Conservation (phyloP, 495 filamentous ascomycete genomes). For the Penicilliopsis zonata region DNA sequence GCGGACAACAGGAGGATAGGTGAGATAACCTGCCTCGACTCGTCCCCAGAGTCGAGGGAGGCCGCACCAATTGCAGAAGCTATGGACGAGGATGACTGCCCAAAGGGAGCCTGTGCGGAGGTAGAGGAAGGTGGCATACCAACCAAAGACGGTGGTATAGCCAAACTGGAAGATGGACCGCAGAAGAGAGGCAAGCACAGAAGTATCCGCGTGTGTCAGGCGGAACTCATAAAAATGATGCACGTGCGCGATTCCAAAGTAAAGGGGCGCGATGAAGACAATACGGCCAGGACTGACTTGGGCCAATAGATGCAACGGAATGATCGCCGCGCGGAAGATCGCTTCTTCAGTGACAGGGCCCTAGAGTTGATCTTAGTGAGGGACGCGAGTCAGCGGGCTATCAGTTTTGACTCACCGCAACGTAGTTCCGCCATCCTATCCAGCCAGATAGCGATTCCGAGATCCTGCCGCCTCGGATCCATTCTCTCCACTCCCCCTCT, state of each 20-base stretch:
- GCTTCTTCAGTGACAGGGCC: conserved; percentile 87
- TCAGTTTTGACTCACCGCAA: conserved; percentile 37
- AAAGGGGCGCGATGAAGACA: conserved; percentile 70
- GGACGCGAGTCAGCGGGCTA: not conserved
- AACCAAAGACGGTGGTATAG: conserved; percentile 92
- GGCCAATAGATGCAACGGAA: conserved; percentile 76
- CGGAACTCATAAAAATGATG: conserved; percentile 96
- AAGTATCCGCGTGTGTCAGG: conserved; percentile 61
- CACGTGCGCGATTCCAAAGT: conserved; percentile 90
- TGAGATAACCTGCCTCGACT: conserved; percentile 36
- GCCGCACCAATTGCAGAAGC: conserved; percentile 89
- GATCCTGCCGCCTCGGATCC: conserved; percentile 34
- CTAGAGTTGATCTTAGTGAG: conserved; percentile 23
- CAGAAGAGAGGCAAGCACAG: conserved; percentile 43
- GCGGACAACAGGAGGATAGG: conserved; percentile 17
- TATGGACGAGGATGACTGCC: conserved; percentile 62
- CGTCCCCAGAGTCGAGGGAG: conserved; percentile 78
- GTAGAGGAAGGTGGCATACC: conserved; percentile 84
- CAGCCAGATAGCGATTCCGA: conserved; percentile 41
- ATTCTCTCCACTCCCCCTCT: conserved; percentile 57
- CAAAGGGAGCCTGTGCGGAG: conserved; percentile 71
- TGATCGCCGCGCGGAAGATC: conserved; percentile 76
- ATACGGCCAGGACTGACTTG: conserved; percentile 41
- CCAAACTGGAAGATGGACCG: conserved; percentile 73
- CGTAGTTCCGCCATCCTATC: conserved; percentile 54